Conservation (phyloP, 331 rosid genomes). For the Arachis monticola region DNA sequence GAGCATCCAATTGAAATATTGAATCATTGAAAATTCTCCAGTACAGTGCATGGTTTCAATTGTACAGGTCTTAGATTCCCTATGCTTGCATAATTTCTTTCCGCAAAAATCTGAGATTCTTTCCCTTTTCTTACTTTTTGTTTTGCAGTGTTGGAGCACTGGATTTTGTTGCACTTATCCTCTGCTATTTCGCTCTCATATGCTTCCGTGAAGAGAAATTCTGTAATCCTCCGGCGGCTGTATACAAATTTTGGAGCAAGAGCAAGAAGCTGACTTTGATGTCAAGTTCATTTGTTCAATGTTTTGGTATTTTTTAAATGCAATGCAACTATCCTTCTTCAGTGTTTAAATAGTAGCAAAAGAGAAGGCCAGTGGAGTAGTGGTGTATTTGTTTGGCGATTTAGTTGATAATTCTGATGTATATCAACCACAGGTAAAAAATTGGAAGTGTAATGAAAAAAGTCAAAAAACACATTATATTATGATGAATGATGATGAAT, state of each 20-base stretch:
- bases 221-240: slow-evolving; percentile 1
- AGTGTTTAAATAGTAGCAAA: background rate
- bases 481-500: no score
- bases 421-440: background rate
- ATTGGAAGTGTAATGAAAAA: background rate
- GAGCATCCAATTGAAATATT: background rate
- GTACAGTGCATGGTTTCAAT: slow-evolving; percentile 5
- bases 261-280: slow-evolving; percentile 9
- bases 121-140: background rate
- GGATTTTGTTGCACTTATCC: slow-evolving; percentile 98
- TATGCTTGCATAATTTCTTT: slow-evolving; percentile 17
- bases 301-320: background rate
- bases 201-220: slow-evolving; percentile 47
- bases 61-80: slow-evolving; percentile 5
- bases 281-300: slow-evolving; percentile 15
- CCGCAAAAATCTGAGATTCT: slow-evolving; percentile 13
- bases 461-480: no score
- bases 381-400: slow-evolving; percentile 4
- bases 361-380: background rate
- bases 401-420: slow-evolving; percentile 7
- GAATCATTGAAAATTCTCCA: background rate
- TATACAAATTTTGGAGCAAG: slow-evolving; percentile 13
- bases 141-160: slow-evolving; percentile 93
- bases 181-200: slow-evolving; percentile 77
- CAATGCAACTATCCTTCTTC: background rate